A percentile compares a stretch with the other conserved stretches of the same genome.
Conservation (phyloP, 495 filamentous ascomycete genomes). For the Xylaria longipes region DNA sequence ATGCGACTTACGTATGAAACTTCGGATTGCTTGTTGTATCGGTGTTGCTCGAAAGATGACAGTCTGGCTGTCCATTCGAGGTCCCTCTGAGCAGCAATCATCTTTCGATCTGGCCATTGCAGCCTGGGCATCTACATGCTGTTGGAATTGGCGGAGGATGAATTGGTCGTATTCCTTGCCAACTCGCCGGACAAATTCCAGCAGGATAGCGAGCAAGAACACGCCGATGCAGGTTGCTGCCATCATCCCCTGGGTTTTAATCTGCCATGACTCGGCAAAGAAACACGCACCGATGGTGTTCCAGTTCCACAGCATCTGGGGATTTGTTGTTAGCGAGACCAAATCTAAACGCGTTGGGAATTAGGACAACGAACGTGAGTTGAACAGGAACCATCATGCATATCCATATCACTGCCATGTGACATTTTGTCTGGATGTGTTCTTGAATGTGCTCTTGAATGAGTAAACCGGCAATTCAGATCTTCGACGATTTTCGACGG, state of each 20-base stretch:
- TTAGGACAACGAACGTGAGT: conserved; percentile 2
- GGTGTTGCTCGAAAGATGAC: conserved; percentile 53
- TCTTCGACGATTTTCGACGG: neutral
- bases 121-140: conserved; percentile 42
- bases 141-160: conserved; percentile 47
- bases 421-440: conserved; percentile 4
- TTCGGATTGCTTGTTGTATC: conserved; percentile 55
- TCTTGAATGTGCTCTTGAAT: neutral
- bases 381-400: conserved; percentile 28
- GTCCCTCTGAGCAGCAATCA: conserved; percentile 28
- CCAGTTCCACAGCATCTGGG: conserved; percentile 67
- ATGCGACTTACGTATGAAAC: conserved; percentile 44
- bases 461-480: neutral
- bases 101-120: conserved; percentile 27
- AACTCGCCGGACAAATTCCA: conserved; percentile 59
- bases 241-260: conserved; percentile 55
- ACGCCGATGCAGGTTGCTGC: conserved; percentile 65
- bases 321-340: conserved; percentile 23
- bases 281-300: conserved; percentile 61
- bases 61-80: conserved; percentile 21
- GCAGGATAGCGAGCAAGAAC: conserved; percentile 57
- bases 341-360: neutral
- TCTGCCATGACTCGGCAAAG: conserved; percentile 55
- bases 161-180: conserved; percentile 61
- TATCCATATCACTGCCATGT: conserved; percentile 27